A percentile compares a stretch with the other conserved stretches of the same genome.
Conservation (phyloP, 148 eudicot species). For the Rhododendron griersonianum region DNA sequence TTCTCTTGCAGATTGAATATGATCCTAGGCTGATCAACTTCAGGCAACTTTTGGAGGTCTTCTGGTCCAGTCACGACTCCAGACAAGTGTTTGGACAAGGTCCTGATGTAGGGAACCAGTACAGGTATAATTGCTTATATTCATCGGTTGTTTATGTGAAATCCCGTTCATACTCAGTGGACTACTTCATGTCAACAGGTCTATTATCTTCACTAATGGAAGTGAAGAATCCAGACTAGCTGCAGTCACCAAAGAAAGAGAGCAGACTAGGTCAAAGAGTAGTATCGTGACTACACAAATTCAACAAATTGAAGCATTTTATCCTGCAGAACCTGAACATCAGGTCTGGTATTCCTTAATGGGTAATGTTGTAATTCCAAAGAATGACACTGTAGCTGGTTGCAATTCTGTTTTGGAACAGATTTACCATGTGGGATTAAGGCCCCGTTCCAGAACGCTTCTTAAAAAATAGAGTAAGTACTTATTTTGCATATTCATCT, state of each 20-base stretch:
- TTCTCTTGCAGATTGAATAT: constrained; percentile 64
- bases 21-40: constrained; percentile 67
- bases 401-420: background rate
- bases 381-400: background rate
- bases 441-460: too few relatives aligned
- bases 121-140: constrained; percentile 47
- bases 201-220: constrained; percentile 87
- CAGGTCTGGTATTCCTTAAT: constrained; percentile 48
- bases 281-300: constrained; percentile 88
- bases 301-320: constrained; percentile 65
- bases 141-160: background rate
- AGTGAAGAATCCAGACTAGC: constrained; percentile 81
- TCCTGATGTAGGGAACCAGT: constrained; percentile 95
- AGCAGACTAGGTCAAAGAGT: constrained; percentile 68
- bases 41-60: constrained; percentile 81
- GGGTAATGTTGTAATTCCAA: background rate
- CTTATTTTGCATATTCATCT: too few relatives aligned
- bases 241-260: constrained; percentile 80
- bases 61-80: constrained; percentile 95
- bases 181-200: constrained; percentile 40
- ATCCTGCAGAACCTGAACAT: constrained; percentile 95
- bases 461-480: too few relatives aligned
- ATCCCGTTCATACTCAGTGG: constrained; percentile 3
- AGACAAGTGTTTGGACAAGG: constrained; percentile 99
- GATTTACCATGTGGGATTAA: background rate